These are phyloP conservation scores for Antitrichia curtipendula DNA, from an alignment of 225 moss, liverwort and hornwort genomes.

Conservation along the genomic window DNA sequence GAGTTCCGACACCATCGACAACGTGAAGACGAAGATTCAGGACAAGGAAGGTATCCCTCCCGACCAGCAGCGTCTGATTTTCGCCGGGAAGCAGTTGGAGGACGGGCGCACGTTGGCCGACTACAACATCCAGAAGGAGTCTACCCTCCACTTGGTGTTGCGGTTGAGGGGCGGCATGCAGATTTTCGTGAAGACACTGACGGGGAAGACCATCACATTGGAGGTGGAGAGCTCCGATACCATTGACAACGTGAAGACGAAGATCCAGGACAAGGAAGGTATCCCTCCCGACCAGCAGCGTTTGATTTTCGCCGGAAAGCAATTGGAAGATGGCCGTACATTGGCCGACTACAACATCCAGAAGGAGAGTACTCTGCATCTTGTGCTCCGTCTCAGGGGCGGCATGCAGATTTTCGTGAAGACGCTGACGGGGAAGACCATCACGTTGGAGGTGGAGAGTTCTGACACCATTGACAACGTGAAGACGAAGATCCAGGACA, in stretches of 20 bases:
- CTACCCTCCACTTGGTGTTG: background rate
- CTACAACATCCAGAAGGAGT: background rate
- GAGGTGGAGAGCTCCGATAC: background rate
- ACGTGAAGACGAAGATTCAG: background rate
- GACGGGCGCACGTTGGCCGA: accelerated
- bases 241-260: background rate
- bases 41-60: background rate
- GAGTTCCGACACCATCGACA: background rate
- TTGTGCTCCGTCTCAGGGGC: accelerated
- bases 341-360: background rate
- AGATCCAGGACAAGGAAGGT: background rate
- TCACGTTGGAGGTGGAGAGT: background rate
- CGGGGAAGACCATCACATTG: background rate
- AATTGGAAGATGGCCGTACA: background rate
- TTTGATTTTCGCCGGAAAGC: background rate
- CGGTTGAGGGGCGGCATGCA: accelerated
- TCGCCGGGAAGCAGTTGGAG: background rate
- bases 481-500: background rate
- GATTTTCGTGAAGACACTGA: background rate
- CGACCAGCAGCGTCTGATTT: background rate
- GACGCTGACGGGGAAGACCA: background rate
- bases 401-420: background rate
- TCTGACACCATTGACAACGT: background rate
- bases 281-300: background rate
- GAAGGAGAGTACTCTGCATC: background rate